Conservation (phyloP, 352 stramenopile genomes). For the Globisporangium takayamanum region DNA sequence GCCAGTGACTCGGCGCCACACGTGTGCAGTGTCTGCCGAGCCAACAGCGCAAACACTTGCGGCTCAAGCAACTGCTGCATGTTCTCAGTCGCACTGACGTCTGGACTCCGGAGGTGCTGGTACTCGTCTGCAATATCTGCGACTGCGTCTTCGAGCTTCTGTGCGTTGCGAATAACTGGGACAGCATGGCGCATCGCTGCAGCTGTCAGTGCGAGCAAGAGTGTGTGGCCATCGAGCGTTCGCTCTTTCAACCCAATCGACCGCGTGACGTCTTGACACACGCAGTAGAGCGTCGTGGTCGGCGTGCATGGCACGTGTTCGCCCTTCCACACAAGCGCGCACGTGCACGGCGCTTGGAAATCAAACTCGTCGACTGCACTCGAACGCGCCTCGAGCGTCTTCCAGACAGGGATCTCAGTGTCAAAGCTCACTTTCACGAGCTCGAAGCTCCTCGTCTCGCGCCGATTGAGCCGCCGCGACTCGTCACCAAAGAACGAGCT, state of each 20-base stretch:
- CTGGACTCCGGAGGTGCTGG: conserved; percentile 29
- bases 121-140: conserved; percentile 26
- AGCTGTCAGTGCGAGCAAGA: conserved; percentile 28
- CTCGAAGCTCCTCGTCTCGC: conserved; percentile 54
- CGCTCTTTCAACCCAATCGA: conserved; percentile 43
- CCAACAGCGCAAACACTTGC: conserved; percentile 30
- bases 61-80: conserved; percentile 35
- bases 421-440: conserved; percentile 65
- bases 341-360: conserved; percentile 20
- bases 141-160: conserved; percentile 19
- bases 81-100: conserved; percentile 31
- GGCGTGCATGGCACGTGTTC: conserved; percentile 23
- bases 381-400: conserved; percentile 28
- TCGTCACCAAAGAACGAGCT: conserved; percentile 63
- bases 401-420: conserved; percentile 58
- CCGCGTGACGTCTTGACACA: conserved; percentile 27
- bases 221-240: conserved; percentile 32
- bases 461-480: conserved; percentile 33
- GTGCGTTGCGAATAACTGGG: conserved; percentile 11
- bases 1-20: conserved; percentile 25
- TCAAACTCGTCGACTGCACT: conserved; percentile 10
- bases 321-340: conserved; percentile 33
- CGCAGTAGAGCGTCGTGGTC: conserved; percentile 18
- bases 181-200: conserved; percentile 18
- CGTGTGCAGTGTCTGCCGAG: conserved; percentile 28